Conservation (phyloP, 2,329 filamentous ascomycete genomes). For the Neopestalotiopsis rosae region DNA sequence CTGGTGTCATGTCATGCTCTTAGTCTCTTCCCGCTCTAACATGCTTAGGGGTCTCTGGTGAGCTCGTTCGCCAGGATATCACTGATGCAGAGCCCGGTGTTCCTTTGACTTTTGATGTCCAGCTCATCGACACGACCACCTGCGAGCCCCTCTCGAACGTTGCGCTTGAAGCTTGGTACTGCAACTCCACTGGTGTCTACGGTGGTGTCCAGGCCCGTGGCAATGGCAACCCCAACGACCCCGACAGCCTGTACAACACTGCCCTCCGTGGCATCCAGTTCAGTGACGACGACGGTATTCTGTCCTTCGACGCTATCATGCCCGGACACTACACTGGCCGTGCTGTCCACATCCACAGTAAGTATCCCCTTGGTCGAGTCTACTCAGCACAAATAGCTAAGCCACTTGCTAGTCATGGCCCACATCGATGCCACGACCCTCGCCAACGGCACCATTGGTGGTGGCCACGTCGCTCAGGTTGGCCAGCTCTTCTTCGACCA, state of each 20-base stretch:
- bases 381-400: background rate
- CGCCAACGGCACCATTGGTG: constrained; percentile 24
- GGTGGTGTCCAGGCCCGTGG: constrained; percentile 13
- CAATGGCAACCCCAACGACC: constrained; percentile 17
- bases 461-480: constrained; percentile 33
- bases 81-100: constrained; percentile 20
- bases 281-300: constrained; percentile 17
- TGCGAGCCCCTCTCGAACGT: constrained; percentile 21
- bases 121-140: constrained; percentile 19
- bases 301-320: constrained; percentile 22
- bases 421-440: constrained; percentile 27
- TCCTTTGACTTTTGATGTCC: constrained; percentile 18
- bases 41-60: constrained; percentile 36
- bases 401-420: constrained; percentile 16
- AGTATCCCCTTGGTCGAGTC: constrained; percentile 5
- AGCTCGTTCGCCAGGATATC: constrained; percentile 17
- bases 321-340: constrained; percentile 32
- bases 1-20: background rate
- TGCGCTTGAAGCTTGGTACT: constrained; percentile 19
- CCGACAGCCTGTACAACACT: constrained; percentile 7
- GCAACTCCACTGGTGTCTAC: constrained; percentile 20
- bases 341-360: constrained; percentile 30
- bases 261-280: constrained; percentile 15
- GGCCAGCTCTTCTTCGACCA: constrained; percentile 40
- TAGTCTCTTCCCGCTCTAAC: background rate